Percentiles rank a stretch among this genome's conserved stretches.
These are phyloP conservation scores for Pisolithus orientalis DNA, from an alignment of 768 basidiomycete genomes.

Conservation along the genomic window DNA sequence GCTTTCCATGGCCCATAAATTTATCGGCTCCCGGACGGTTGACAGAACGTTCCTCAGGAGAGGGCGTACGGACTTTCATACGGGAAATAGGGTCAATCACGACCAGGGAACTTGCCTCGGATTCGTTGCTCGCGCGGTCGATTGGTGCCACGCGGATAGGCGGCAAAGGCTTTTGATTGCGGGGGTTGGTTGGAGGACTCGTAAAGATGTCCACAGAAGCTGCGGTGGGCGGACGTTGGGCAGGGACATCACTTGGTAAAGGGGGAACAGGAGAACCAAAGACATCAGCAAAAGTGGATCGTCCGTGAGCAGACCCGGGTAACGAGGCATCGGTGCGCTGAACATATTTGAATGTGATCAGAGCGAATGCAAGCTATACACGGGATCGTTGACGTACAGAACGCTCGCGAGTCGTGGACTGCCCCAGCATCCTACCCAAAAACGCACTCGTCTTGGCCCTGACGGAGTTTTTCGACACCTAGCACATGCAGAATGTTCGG, in stretches of 20 bases:
- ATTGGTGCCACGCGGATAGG: constrained; percentile 39
- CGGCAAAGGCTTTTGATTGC: constrained; percentile 59
- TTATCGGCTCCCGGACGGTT: constrained; percentile 23
- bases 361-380: constrained; percentile 6
- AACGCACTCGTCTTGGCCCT: constrained; percentile 77
- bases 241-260: constrained; percentile 39
- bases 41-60: constrained; percentile 26
- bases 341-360: constrained; percentile 7
- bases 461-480: constrained; percentile 53
- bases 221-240: constrained; percentile 30
- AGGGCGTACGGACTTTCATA: constrained; percentile 28
- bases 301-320: constrained; percentile 17
- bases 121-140: constrained; percentile 33
- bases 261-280: constrained; percentile 39
- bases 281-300: constrained; percentile 30
- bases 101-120: constrained; percentile 52
- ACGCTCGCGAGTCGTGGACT: constrained; percentile 58
- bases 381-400: constrained; percentile 40
- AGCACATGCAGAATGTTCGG: constrained; percentile 1
- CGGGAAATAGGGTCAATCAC: constrained; percentile 45
- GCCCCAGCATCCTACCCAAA: constrained; percentile 72
- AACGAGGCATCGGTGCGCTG: constrained; percentile 53
- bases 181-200: constrained; percentile 24
- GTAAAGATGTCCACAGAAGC: constrained; percentile 51
- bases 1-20: constrained; percentile 35